These are phyloP conservation scores for Lichtheimia hyalospora DNA, from an alignment of 371 early-diverging fungal species.

Conservation along the genomic window DNA sequence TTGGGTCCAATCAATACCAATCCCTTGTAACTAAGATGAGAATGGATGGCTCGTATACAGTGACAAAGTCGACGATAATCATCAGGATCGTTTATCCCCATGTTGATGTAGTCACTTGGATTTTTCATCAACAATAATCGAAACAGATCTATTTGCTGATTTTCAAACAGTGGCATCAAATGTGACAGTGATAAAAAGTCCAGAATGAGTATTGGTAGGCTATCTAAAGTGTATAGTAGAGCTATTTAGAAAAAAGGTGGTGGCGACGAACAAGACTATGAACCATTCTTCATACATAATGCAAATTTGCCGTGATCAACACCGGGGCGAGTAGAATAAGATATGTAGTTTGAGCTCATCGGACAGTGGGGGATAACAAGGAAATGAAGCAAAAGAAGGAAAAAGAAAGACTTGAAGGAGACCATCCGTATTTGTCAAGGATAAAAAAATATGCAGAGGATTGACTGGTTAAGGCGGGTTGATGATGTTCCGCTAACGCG, in stretches of 20 bases:
- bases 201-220: conserved; percentile 25
- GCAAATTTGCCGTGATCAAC: no score
- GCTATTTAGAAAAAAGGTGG: not conserved
- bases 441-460: not conserved
- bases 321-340: not conserved
- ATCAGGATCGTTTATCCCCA: conserved; percentile 26
- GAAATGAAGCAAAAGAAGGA: not conserved
- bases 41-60: conserved; percentile 23
- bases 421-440: conserved; percentile 1
- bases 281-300: no score
- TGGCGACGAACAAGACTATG: no score
- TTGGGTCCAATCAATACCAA: conserved; percentile 1
- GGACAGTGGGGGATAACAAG: not conserved
- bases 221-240: not conserved
- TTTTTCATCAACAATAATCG: conserved; percentile 23
- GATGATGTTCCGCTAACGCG: no score
- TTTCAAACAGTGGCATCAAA: conserved; percentile 31
- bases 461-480: no score
- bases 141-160: conserved; percentile 24
- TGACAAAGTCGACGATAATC: conserved; percentile 24
- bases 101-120: conserved; percentile 21
- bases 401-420: not conserved
- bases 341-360: not conserved
- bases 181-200: conserved; percentile 28
- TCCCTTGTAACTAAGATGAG: conserved; percentile 26